Evolutionary conservation across 2,329 filamentous ascomycete genomes (phyloP).

Genomic region (Penicillium sp.): DNA sequence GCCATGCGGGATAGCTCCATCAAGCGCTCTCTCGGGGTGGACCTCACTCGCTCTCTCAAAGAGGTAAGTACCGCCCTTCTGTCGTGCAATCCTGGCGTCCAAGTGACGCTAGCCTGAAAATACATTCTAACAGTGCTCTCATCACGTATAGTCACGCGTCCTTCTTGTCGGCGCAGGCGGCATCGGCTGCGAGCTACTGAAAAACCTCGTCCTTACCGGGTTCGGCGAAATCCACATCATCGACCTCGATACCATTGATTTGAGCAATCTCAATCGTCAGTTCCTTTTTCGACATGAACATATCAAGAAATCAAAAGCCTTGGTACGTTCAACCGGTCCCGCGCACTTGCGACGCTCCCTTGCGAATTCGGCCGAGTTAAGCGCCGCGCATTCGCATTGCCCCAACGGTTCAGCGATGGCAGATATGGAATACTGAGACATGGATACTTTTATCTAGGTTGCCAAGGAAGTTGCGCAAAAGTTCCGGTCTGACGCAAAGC

Average conservation of each 20-base stretch:
- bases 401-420: background rate
- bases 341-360: constrained; percentile 8
- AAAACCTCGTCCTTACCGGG: constrained; percentile 88
- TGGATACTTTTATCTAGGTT: constrained; percentile 55
- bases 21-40: constrained; percentile 43
- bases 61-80: constrained; percentile 31
- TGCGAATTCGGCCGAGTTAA: background rate
- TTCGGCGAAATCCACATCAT: constrained; percentile 94
- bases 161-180: constrained; percentile 95
- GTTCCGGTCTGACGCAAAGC: constrained; percentile 85
- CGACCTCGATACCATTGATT: constrained; percentile 95
- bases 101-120: background rate
- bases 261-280: constrained; percentile 96
- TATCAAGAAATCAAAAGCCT: constrained; percentile 94
- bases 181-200: constrained; percentile 95
- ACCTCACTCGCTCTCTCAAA: constrained; percentile 37
- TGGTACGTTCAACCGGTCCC: constrained; percentile 55
- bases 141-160: constrained; percentile 66
- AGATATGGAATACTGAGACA: constrained; percentile 13
- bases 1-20: constrained; percentile 42
- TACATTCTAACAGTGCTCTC: constrained; percentile 8
- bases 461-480: constrained; percentile 86
- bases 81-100: background rate
- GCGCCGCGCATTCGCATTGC: background rate
- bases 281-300: constrained; percentile 96